phyloP scores from a whole-genome alignment of 768 basidiomycete species.

The button mushroom (Agaricus bisporus) region DNA sequence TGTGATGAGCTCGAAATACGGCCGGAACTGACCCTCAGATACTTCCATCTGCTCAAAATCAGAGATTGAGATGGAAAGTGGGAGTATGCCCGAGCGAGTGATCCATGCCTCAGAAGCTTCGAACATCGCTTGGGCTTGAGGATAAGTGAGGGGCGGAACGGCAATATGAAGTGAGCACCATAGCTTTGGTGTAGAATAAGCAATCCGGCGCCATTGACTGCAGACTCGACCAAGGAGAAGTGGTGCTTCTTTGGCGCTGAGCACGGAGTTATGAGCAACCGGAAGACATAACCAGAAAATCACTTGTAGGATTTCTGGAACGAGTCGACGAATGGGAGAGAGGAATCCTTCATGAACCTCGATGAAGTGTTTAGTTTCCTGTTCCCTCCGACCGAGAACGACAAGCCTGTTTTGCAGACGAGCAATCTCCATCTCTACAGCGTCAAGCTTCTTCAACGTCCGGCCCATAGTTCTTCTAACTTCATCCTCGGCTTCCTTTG shows the following conservation, averaged over 20 bases:
- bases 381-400: neutral
- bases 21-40: neutral
- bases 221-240: conserved; percentile 11
- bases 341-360: neutral
- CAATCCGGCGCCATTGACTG: conserved; percentile 8
- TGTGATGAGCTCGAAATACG: neutral
- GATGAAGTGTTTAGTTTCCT: neutral
- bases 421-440: neutral
- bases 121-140: neutral
- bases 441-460: neutral
- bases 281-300: conserved; percentile 12
- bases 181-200: conserved; percentile 1
- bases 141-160: neutral
- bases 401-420: neutral
- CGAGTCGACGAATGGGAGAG: conserved; percentile 8
- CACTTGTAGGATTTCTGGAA: conserved; percentile 5
- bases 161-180: conserved; percentile 10
- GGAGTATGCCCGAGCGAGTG: neutral
- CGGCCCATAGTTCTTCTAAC: no score
- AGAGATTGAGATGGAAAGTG: neutral
- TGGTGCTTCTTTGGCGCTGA: conserved; percentile 10
- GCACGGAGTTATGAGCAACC: conserved; percentile 4
- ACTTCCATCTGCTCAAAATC: neutral
- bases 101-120: neutral
- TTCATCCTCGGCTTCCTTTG: no score